Percentiles rank a stretch among this genome's conserved stretches.
These are phyloP conservation scores for Diaporthe aspalathi DNA, from an alignment of 2,329 filamentous ascomycete species.

Conservation along the genomic window DNA sequence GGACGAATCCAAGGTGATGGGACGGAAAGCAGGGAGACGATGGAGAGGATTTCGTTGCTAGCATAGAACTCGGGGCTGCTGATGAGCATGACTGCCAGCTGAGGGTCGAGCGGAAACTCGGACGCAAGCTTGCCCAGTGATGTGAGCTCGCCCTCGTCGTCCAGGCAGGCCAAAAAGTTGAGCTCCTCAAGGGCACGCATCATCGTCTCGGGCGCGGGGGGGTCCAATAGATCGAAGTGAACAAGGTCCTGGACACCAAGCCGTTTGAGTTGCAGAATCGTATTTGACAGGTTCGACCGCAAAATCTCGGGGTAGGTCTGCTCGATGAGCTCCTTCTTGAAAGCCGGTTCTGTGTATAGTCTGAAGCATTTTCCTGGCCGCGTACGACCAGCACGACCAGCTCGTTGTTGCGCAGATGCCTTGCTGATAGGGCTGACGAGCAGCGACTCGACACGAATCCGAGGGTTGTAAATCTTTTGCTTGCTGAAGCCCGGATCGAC, in stretches of 20 bases:
- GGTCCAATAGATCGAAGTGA: constrained; percentile 99
- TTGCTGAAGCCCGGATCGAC: constrained; percentile 99
- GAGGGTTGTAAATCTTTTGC: constrained; percentile 98
- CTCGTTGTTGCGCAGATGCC: constrained; percentile 95
- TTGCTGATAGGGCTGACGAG: constrained; percentile 99
- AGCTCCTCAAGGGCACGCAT: constrained; percentile 98
- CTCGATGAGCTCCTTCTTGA: constrained; percentile 98
- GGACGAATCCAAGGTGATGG: constrained; percentile 94
- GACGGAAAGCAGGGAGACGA: constrained; percentile 92
- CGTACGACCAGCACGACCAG: constrained; percentile 98
- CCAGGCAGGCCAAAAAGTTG: constrained; percentile 95
- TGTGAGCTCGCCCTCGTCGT: constrained; percentile 95
- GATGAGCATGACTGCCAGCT: constrained; percentile 97
- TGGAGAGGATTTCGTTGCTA: constrained; percentile 96
- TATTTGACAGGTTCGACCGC: constrained; percentile 92
- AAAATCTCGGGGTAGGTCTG: constrained; percentile 97
- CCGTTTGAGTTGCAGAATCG: constrained; percentile 96
- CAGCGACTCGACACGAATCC: constrained; percentile 94
- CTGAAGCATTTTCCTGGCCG: constrained; percentile 98
- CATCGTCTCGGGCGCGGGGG: constrained; percentile 95
- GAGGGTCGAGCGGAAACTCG: constrained; percentile 94
- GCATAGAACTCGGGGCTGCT: constrained; percentile 98
- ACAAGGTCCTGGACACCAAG: constrained; percentile 95
- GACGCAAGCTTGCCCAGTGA: constrained; percentile 87
- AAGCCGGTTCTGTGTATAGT: constrained; percentile 92